These are phyloP conservation scores for Podosphaera xanthii DNA, from an alignment of 2,329 filamentous ascomycete genomes.

Conservation along the genomic window DNA sequence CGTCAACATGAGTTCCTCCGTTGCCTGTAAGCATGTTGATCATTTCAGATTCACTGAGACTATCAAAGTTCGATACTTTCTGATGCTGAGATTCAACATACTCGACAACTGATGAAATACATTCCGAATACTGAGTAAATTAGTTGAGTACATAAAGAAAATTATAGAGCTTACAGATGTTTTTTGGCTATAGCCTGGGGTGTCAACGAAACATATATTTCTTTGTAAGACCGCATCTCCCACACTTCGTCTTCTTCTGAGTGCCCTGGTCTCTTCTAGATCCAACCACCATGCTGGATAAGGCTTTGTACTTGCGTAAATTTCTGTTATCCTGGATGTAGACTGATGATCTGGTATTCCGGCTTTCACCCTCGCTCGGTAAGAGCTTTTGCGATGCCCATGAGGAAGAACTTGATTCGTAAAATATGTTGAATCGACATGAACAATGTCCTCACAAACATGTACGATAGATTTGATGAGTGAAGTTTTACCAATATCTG, in stretches of 20 bases:
- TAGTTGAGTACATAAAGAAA: constrained; percentile 11
- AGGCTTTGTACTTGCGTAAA: constrained; percentile 59
- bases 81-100: constrained; percentile 53
- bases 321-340: constrained; percentile 32
- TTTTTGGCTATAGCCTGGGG: constrained; percentile 36
- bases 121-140: constrained; percentile 25
- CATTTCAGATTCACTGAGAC: constrained; percentile 50
- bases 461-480: constrained; percentile 77
- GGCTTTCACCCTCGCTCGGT: constrained; percentile 10
- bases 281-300: constrained; percentile 84
- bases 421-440: constrained; percentile 40
- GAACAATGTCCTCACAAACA: constrained; percentile 73
- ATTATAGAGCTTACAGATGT: constrained; percentile 23
- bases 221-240: constrained; percentile 64
- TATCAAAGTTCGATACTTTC: constrained; percentile 35
- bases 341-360: constrained; percentile 10
- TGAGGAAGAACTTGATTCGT: constrained; percentile 14
- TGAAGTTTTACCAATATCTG: constrained; percentile 71
- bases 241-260: constrained; percentile 43
- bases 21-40: constrained; percentile 57
- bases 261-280: constrained; percentile 37
- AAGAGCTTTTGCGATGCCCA: constrained; percentile 9
- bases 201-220: constrained; percentile 87
- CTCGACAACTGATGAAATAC: constrained; percentile 35
- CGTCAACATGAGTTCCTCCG: constrained; percentile 66